A percentile compares a stretch with the other conserved stretches of the same genome.
These are phyloP conservation scores for Chlorella sorokiniana DNA, from an alignment of 139 green algal species.

Conservation along the genomic window DNA sequence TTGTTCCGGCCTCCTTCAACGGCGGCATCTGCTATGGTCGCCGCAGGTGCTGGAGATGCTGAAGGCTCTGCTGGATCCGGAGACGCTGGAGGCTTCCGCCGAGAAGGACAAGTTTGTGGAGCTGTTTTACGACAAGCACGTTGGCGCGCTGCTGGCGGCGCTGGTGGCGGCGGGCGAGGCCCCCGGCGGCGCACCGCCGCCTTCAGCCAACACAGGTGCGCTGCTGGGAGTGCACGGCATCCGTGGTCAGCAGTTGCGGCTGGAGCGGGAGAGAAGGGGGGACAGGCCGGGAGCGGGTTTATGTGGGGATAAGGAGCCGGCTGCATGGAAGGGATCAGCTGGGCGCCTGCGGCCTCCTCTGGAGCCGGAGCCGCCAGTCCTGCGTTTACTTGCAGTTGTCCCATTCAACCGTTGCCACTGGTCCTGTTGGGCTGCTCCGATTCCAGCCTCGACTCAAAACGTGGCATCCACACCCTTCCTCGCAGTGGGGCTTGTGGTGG, in stretches of 20 bases:
- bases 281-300: too few species aligned
- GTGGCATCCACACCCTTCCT: not conserved
- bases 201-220: constrained; percentile 20
- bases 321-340: too few species aligned
- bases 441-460: too few species aligned
- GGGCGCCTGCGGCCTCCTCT: too few species aligned
- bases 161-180: constrained; percentile 1
- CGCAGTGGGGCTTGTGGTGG: constrained; percentile 82
- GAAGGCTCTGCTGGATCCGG: constrained; percentile 77
- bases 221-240: too few species aligned
- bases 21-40: not conserved
- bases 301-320: too few species aligned
- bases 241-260: not conserved
- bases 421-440: too few species aligned
- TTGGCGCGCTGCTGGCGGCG: constrained; percentile 41
- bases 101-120: constrained; percentile 94
- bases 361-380: too few species aligned
- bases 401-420: too few species aligned
- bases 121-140: constrained; percentile 92
- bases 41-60: constrained; percentile 73
- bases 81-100: constrained; percentile 75
- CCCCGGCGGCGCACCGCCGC: not conserved
- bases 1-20: too few species aligned
- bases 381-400: too few species aligned
- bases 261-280: too few species aligned